Percentiles rank a stretch among this genome's conserved stretches.
Evolutionary conservation across 1,284 basidiomycete genomes (phyloP).

Genomic region (Leccinum variabile): DNA sequence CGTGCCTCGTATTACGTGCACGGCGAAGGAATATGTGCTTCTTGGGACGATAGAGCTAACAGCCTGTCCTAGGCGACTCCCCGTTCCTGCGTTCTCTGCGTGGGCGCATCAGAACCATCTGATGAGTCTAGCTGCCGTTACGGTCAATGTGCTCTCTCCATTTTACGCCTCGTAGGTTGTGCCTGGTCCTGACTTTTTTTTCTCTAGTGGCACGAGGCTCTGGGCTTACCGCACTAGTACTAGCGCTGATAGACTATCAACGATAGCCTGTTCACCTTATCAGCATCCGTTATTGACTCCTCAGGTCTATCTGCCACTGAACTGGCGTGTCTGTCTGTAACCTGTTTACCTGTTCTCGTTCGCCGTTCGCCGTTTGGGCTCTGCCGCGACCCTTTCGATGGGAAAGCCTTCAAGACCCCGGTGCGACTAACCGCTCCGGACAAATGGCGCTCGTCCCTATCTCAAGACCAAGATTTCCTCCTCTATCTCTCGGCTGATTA

Average conservation of each 20-base stretch:
- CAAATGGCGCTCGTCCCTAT: background rate
- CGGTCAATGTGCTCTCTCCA: slow-evolving; percentile 6
- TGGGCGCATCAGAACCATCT: slow-evolving; percentile 24
- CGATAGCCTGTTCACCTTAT: background rate
- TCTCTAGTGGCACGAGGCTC: background rate
- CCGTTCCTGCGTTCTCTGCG: background rate
- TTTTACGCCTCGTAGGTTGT: slow-evolving; percentile 6
- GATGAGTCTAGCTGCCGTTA: slow-evolving; percentile 22
- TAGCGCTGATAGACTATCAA: background rate
- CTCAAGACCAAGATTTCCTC: slow-evolving; percentile 5
- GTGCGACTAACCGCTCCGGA: slow-evolving; percentile 17
- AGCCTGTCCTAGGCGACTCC: background rate
- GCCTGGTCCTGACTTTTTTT: slow-evolving; percentile 15
- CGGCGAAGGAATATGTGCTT: slow-evolving; percentile 9
- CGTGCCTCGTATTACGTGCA: slow-evolving; percentile 4
- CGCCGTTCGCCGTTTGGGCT: background rate
- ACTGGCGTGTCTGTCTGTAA: background rate
- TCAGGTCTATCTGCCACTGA: background rate
- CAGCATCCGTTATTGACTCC: background rate
- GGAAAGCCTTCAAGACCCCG: slow-evolving; percentile 16
- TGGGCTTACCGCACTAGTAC: slow-evolving; percentile 1
- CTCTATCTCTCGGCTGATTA: background rate
- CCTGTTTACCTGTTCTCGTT: background rate
- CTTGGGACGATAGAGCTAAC: slow-evolving; percentile 5
- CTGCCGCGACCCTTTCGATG: slow-evolving; percentile 25